Base-by-base conservation (phyloP, 495 filamentous ascomycete genomes). In the Chaetomium fimeti region DNA sequence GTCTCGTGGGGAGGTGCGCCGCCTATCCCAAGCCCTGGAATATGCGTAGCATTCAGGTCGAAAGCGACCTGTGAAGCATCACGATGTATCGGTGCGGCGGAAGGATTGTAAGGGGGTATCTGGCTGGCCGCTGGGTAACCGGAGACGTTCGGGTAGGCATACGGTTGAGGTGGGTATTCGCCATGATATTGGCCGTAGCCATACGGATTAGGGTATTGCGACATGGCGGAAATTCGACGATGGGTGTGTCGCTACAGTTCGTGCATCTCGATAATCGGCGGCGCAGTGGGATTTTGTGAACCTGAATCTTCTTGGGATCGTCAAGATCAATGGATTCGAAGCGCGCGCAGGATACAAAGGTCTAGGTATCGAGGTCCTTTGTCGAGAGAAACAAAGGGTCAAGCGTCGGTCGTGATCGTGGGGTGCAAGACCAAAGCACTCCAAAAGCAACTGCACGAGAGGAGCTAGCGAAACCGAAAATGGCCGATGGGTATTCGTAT, bases 1-100 rank as follows among this genome's bases (percentile, higher is more conserved):
- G 52, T 11, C 22, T 52, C 59, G 15, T 20, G 57, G 6, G 66
- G 57, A 18, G 64, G 42, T 0, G 70, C 28, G 15, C 59, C 56
- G 0, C 63, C 66, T 59, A 79, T 71, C 20, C 76, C 78, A 38
- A 82, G 68, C 2, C 79, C 79, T 11, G 79, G 79, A 36, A 81
- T 81, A 43, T 66, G 68, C 15, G 60, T 73, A 2, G 76, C 69
- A 57, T 81, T 81, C 49, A 74, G 73, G 49, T 76, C 64, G 60
- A 72, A 81, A 7, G 79, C 72, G 12, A 27, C 55, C 24, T 76
- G 72, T n/a, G 69, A 64, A 2, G 60, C 29, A 28, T 63, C 62
- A 27, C 38, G 65, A 42, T 69, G 55, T 8, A 57, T 74, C 36
- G 76, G 70, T 9, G 68, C 38, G n/a, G 71, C 62, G 18, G 61